Evolutionary conservation across 495 filamentous ascomycete species (phyloP), one percentile per base, ranked within the genome.

Genomic region (Xylaria castorea): DNA sequence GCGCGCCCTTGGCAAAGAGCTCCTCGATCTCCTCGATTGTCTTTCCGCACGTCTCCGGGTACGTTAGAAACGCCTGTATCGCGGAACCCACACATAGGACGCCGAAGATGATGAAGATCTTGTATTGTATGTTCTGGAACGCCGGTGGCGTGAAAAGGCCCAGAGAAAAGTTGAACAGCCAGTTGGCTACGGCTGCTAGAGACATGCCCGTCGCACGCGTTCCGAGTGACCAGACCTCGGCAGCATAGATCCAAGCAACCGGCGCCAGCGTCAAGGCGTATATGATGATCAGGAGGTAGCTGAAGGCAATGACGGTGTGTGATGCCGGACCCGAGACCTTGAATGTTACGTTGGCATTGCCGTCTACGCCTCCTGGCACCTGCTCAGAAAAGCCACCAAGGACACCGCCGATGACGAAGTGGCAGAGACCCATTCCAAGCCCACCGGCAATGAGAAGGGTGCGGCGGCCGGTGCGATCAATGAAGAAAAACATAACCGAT

Each of bases 141-240:
- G 87, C 90, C 0, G 91, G 90, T 1, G 92, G 90, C 5, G 91
- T 87, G 78, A 93, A 93, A 76, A 91, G 85, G 5, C 89, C 91
- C 5, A 93, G 80, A 0, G 91, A 91, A 75, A 92, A 92, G 83
- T 92, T 93, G 85, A 92, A 93, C 20, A 92, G 84, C 91, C 91
- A 93, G 80, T 94, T 94, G 3, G 87, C 88, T 32, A 90, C 84
- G 0, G 91, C 88, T 0, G 91, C 88, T 30, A 93, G 81, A 27
- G 86, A 88, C 83, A 93, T 92, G 18, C 91, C 92, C 42, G 87
- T 91, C 18, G 91, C 92, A 22, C 92, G 89, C 20, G 91, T 93
- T 75, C 92, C 91, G 12, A 93, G 85, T 0, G 90, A 90, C 87
- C 91, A 94, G 3, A 94, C 89, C 82, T 94, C 92, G 25, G 92